These are phyloP conservation scores for Sporothrix euskadiensis DNA, from an alignment of 2,329 filamentous ascomycete species.

Conservation along the genomic window DNA sequence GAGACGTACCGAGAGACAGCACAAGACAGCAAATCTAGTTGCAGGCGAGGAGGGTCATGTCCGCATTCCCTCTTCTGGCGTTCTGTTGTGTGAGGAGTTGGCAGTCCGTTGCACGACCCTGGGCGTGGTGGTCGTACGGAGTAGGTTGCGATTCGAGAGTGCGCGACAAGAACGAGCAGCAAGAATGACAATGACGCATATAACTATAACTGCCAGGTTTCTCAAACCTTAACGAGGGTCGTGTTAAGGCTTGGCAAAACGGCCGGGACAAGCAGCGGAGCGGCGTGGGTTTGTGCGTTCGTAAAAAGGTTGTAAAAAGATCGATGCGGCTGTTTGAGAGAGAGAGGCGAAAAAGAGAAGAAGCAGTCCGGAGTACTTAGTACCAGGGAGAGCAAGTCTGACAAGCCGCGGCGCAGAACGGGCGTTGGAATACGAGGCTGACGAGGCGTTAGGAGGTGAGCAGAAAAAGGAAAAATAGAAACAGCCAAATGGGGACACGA, in stretches of 20 bases:
- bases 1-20: constrained; percentile 8
- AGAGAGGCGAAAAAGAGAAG: not conserved
- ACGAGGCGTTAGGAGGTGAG: not conserved
- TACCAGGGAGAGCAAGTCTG: not conserved
- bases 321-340: constrained; percentile 22
- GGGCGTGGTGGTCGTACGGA: not conserved
- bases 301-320: constrained; percentile 1
- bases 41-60: constrained; percentile 21
- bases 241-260: constrained; percentile 23
- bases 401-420: not conserved
- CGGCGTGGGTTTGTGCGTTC: constrained; percentile 23
- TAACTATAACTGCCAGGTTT: constrained; percentile 14
- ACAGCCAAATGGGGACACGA: not conserved
- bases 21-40: constrained; percentile 13
- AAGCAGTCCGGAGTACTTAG: not conserved
- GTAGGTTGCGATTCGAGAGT: not conserved
- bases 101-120: not conserved
- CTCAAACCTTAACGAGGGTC: constrained; percentile 17
- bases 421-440: constrained; percentile 12
- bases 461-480: not conserved
- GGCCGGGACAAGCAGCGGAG: constrained; percentile 15
- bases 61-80: constrained; percentile 2
- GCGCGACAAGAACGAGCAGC: constrained; percentile 11
- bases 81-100: not conserved
- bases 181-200: constrained; percentile 24